Percentiles rank a stretch among this genome's conserved stretches.
Conservation (phyloP, 768 basidiomycete genomes). For the Trametes cingulata region DNA sequence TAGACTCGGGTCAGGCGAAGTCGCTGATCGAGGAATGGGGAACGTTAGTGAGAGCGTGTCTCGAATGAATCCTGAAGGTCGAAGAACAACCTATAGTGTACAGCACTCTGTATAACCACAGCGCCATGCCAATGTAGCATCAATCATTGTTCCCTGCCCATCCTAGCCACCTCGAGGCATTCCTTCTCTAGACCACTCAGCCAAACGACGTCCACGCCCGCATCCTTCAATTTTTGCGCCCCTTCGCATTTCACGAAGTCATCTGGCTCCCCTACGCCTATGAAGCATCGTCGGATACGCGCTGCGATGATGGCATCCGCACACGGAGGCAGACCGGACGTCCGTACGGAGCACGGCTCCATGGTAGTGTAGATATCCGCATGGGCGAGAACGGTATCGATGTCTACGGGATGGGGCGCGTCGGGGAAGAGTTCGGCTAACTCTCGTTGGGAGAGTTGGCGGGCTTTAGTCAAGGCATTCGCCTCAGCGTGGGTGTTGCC, state of each 20-base stretch:
- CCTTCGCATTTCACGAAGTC: constrained; percentile 97
- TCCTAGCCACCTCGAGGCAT: constrained; percentile 80
- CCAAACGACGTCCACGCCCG: constrained; percentile 78
- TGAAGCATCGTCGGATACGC: constrained; percentile 71
- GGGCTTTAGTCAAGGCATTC: constrained; percentile 81
- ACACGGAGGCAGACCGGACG: constrained; percentile 85
- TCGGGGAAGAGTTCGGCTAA: constrained; percentile 39
- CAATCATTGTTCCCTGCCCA: constrained; percentile 6
- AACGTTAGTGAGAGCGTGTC: constrained; percentile 5
- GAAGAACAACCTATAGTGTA: neutral
- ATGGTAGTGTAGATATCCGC: constrained; percentile 91
- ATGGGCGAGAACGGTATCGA: constrained; percentile 52
- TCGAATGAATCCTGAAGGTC: neutral
- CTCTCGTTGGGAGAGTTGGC: constrained; percentile 43
- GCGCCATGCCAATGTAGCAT: neutral
- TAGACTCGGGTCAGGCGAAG: constrained; percentile 6
- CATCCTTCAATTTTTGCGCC: constrained; percentile 64
- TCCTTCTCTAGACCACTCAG: constrained; percentile 71
- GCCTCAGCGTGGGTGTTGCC: constrained; percentile 99
- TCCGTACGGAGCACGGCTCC: constrained; percentile 92
- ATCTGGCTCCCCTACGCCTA: constrained; percentile 88
- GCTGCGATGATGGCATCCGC: constrained; percentile 79
- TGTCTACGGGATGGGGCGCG: constrained; percentile 38
- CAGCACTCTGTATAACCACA: neutral
- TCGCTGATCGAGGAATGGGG: constrained; percentile 14